phyloP scores from a whole-genome alignment of 1,284 basidiomycete species.

The Papiliotrema fonsecae region DNA sequence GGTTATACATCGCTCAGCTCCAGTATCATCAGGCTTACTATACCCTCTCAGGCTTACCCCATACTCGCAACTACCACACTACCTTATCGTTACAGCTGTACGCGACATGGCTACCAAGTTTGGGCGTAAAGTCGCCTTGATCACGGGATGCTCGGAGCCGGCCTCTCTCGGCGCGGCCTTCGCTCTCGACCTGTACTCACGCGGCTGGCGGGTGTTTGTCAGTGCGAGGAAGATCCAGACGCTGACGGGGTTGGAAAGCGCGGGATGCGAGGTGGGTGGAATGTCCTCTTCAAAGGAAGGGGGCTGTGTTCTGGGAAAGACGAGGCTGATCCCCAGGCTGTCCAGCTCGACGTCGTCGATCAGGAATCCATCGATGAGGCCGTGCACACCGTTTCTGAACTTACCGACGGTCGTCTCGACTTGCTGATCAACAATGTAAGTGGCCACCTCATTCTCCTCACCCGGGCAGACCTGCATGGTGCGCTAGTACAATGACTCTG shows the following conservation, averaged over 20 bases:
- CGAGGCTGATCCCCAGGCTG: constrained; percentile 1
- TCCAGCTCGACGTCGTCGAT: constrained; percentile 12
- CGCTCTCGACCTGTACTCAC: constrained; percentile 4
- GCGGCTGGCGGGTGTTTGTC: constrained; percentile 15
- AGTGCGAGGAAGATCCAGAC: constrained; percentile 12
- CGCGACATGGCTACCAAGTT: too few species aligned
- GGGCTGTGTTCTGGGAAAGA: background rate
- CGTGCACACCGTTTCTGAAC: background rate
- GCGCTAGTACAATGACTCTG: too few species aligned
- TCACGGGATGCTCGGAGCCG: constrained; percentile 22
- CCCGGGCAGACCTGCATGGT: background rate
- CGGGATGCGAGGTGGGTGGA: constrained; percentile 12
- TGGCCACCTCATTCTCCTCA: background rate
- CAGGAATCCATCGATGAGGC: constrained; percentile 7
- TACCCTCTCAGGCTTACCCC: too few species aligned
- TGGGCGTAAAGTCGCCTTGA: constrained; percentile 18
- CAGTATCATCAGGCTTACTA: too few species aligned
- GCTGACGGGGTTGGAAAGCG: constrained; percentile 5
- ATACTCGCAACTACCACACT: too few species aligned
- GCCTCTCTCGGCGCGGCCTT: constrained; percentile 11
- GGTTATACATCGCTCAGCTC: too few species aligned
- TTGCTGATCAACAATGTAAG: constrained; percentile 20
- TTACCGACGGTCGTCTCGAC: constrained; percentile 10
- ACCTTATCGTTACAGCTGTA: too few species aligned
- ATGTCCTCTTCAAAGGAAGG: background rate